Evolutionary conservation across 2,329 filamentous ascomycete genomes (phyloP).

Genomic region (Eutypa lata): DNA sequence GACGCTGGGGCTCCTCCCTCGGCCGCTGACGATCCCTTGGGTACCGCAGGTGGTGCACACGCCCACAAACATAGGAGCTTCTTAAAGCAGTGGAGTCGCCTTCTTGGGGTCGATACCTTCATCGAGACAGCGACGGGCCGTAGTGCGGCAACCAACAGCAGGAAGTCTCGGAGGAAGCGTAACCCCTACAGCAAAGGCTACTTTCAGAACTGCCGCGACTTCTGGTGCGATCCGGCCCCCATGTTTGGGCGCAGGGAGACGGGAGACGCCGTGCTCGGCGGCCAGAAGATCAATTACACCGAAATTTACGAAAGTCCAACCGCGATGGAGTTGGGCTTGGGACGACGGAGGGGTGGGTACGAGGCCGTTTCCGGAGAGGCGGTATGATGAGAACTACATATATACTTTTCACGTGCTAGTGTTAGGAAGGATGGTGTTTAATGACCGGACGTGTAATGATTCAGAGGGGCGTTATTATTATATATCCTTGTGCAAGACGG

Average conservation of each 20-base stretch:
- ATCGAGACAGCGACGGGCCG: constrained; percentile 87
- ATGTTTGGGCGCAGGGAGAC: constrained; percentile 72
- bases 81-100: constrained; percentile 74
- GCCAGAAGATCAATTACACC: constrained; percentile 80
- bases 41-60: constrained; percentile 37
- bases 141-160: constrained; percentile 54
- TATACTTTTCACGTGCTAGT: not conserved
- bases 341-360: constrained; percentile 55
- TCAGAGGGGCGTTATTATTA: not conserved
- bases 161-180: constrained; percentile 53
- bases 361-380: constrained; percentile 60
- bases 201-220: constrained; percentile 89
- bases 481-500: not conserved
- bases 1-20: constrained; percentile 50
- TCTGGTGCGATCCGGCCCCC: constrained; percentile 88
- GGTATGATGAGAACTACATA: constrained; percentile 36
- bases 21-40: constrained; percentile 36
- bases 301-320: constrained; percentile 82
- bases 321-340: constrained; percentile 55
- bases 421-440: not conserved
- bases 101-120: constrained; percentile 90
- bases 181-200: constrained; percentile 87
- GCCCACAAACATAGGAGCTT: constrained; percentile 60
- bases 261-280: constrained; percentile 73
- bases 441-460: not conserved